Conservation (phyloP, 1,284 basidiomycete genomes). For the Irpex sp. region DNA sequence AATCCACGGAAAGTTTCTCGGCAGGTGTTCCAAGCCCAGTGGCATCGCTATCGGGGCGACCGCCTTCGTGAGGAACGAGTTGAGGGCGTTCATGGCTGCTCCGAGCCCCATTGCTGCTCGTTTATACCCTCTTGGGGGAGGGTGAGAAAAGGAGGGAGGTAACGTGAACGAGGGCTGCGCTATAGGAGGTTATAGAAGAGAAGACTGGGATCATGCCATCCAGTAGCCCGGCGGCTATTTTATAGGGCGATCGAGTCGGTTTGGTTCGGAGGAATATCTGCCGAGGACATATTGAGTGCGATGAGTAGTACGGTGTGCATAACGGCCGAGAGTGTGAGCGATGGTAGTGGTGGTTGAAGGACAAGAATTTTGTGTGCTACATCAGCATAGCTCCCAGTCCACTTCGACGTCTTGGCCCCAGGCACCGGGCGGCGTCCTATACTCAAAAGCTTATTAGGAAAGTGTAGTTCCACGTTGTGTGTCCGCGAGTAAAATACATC, state of each 20-base stretch:
- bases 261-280: neutral
- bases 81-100: conserved; percentile 10
- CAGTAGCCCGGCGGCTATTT: neutral
- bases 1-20: conserved; percentile 63
- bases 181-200: neutral
- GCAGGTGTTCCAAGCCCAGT: conserved; percentile 34
- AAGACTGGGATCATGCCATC: neutral
- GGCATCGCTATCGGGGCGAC: conserved; percentile 18
- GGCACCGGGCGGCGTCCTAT: neutral
- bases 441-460: neutral
- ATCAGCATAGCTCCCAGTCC: neutral
- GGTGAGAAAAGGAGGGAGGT: neutral
- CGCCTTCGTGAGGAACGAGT: conserved; percentile 17
- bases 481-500: neutral
- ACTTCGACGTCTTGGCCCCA: neutral
- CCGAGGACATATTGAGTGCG: neutral
- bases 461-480: too few species aligned
- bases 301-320: neutral
- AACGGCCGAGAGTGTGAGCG: neutral
- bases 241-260: neutral
- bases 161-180: neutral
- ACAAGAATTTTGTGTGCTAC: neutral
- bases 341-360: neutral
- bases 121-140: neutral
- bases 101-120: neutral